Evolutionary conservation across 345 rosid species (phyloP), one percentile per base, ranked within the genome.

Genomic region (Boechera retrofracta): DNA sequence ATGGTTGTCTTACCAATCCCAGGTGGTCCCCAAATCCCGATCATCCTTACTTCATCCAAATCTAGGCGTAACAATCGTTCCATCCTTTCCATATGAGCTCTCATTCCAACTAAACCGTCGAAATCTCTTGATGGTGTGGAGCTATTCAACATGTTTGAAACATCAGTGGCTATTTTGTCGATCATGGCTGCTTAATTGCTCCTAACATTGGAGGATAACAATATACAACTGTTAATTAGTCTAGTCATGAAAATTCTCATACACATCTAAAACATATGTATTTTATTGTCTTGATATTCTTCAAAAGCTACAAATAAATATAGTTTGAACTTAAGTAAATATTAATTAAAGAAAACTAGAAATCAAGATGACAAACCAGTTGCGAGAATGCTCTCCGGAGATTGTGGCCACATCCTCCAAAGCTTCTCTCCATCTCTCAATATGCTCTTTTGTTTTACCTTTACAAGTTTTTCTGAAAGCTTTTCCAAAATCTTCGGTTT

Each of bases 1-100:
- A 57, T 57, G 11, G 62, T 57, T 4, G 62, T 32, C 24, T 57
- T 57, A 8, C 62, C 62, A 32, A 57, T 57, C 3, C 42, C 63
- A 58, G 42, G 3, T 0, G 42, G 42, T 0, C 42, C 42, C 63
- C 42, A 58, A 10, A 58, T 33, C 63, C 64, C 64, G 0, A 58
- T 58, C 13, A 49, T 49, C 54, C 5, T 51, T 51, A 21, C 55
- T 8, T 51, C 28, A 51, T 8, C 28, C 29, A 18, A 51, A 51
- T 51, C 55, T 8, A 51, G 5, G 2, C 55, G 0, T 18, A 51
- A 21, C 11, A 18, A 51, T 0, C 0, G 5, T 18, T 7, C 55
- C 12, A 51, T 0, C 5, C 0, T 1, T 18, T 51, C 12, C 11
- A 51, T 51, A 51, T 51, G 55, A 51, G 29, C 29, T 51, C 5